phyloP scores from a whole-genome alignment of 2,329 filamentous ascomycete genomes.

The Cladorrhinum sp. region DNA sequence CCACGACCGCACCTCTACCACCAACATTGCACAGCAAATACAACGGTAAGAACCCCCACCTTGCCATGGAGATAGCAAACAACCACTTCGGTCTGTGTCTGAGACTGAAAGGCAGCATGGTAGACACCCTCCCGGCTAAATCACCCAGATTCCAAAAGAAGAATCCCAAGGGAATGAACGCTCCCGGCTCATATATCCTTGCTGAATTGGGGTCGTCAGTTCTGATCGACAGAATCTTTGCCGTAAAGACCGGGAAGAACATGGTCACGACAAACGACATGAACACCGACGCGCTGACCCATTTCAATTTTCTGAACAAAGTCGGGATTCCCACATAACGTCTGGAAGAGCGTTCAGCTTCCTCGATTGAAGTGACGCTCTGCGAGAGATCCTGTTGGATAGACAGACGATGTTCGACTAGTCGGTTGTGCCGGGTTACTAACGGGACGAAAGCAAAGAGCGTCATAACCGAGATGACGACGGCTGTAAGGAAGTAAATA shows the following conservation, averaged over 20 bases:
- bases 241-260: constrained; percentile 92
- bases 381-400: constrained; percentile 44
- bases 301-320: constrained; percentile 75
- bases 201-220: constrained; percentile 28
- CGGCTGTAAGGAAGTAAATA: constrained; percentile 86
- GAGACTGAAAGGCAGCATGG: constrained; percentile 57
- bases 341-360: constrained; percentile 50
- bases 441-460: constrained; percentile 74
- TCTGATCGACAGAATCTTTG: constrained; percentile 55
- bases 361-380: constrained; percentile 50
- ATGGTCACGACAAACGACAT: constrained; percentile 82
- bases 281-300: constrained; percentile 73
- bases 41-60: constrained; percentile 72
- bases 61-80: constrained; percentile 63
- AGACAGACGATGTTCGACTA: constrained; percentile 48
- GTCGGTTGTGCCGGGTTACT: constrained; percentile 55
- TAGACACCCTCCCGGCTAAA: constrained; percentile 69
- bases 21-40: constrained; percentile 89
- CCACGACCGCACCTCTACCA: constrained; percentile 68
- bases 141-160: constrained; percentile 94
- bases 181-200: constrained; percentile 64
- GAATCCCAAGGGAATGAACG: constrained; percentile 88
- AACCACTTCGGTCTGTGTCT: constrained; percentile 63
- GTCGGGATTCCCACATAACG: constrained; percentile 54
- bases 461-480: constrained; percentile 66